Base-by-base conservation (phyloP, 768 basidiomycete genomes). In the Phaeotremella fagi region DNA sequence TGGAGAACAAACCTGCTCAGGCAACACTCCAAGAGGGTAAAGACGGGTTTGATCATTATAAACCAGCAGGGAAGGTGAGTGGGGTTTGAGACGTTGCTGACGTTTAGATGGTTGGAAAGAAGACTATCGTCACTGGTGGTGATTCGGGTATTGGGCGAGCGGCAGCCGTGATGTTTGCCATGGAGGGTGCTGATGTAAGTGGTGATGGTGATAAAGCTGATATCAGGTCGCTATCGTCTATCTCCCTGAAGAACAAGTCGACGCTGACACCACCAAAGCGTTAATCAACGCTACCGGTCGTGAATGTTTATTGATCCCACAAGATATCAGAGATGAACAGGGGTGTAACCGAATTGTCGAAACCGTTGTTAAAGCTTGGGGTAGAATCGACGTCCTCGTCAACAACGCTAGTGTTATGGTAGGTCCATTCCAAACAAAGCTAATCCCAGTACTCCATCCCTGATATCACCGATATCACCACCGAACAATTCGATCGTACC, bases 391-490 rank as follows among this genome's bases (percentile, higher is more conserved):
- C 61, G 76, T 84, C 43, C 72, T 83, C 46, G 81, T 84, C 52
- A 82, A 83, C 72, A 83, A 83, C 66, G 82, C 81, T 18, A 78
- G 77, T 36, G 81, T 82, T 61, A 57, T 68, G 71, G 67, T 69
- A 48, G 75, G 75, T 27, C 5, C 24, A 31, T 5, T 11, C 45
- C 22, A 41, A 64, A 72, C 54, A 68, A 75, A 42, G 60, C 78
- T 36, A 75, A 80, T 43, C 74, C 36, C 73, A 79, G 15, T 79
- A 82, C 47, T 77, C 80, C 59, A 62, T 63, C 51, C 66, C 66
- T 24, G 61, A 71, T 57, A 63, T 75, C 51, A 63, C 68, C 42
- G 73, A 74, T 43, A 74, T 61, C 56, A 70, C 71, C 47, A 75
- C 83, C 46, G 76, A 79, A 55, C 77, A 80, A 26, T 81, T 83